A percentile compares a stretch with the other conserved stretches of the same genome.
These are phyloP conservation scores for Capsicum pubescens DNA, from an alignment of 257 asterid genomes.

Conservation along the genomic window DNA sequence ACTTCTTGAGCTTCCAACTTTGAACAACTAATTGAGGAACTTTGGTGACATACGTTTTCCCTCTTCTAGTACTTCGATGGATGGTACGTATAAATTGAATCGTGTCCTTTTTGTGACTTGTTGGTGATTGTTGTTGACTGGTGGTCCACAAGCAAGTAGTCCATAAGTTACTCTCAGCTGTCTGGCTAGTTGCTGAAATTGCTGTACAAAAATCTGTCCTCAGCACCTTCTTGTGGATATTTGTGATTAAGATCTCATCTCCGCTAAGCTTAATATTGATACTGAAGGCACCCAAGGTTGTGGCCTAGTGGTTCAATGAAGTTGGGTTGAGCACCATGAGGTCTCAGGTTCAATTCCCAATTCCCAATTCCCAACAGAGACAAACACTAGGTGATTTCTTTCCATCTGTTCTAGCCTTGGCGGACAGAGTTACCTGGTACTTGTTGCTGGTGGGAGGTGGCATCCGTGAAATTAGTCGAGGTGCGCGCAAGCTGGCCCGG, in stretches of 20 bases:
- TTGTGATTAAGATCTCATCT: constrained; percentile 24
- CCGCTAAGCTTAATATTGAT: constrained; percentile 1
- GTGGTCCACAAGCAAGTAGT: not conserved
- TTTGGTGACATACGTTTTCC: not conserved
- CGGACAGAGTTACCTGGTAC: no score
- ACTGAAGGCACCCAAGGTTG: not conserved
- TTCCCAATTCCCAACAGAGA: no score
- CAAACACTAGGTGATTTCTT: no score
- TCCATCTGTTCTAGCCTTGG: no score
- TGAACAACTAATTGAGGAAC: constrained; percentile 4
- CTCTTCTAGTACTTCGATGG: constrained; percentile 12
- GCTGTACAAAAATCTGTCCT: not conserved
- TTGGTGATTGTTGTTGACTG: constrained; percentile 24
- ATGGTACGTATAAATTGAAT: not conserved
- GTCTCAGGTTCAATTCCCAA: no score
- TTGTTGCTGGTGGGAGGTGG: no score
- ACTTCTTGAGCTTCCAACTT: not conserved
- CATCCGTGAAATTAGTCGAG: no score
- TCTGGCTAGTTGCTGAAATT: not conserved
- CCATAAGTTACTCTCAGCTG: constrained; percentile 9
- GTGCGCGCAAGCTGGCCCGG: no score
- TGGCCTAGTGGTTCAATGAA: no score
- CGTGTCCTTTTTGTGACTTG: not conserved
- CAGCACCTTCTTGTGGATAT: constrained; percentile 17
- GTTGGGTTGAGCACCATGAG: no score